These are phyloP conservation scores for Chalaropsis ovoidea DNA, from an alignment of 2,329 filamentous ascomycete genomes.

Conservation along the genomic window DNA sequence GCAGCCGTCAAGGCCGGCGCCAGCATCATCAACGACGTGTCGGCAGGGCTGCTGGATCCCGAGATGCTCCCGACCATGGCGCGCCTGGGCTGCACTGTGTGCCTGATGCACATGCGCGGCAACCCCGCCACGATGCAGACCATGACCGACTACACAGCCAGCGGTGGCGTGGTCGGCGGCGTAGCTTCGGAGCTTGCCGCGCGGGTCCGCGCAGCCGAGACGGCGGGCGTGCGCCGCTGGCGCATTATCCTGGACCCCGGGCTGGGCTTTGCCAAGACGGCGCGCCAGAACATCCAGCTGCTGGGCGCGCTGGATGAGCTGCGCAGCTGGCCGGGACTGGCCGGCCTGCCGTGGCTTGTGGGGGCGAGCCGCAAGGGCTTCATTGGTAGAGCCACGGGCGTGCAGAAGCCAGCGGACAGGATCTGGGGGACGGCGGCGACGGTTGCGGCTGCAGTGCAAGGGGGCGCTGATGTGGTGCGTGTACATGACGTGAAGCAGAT, in stretches of 20 bases:
- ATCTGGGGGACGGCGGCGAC: slow-evolving; percentile 81
- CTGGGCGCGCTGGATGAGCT: slow-evolving; percentile 58
- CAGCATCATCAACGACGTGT: slow-evolving; percentile 91
- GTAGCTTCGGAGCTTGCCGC: slow-evolving; percentile 57
- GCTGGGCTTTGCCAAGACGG: slow-evolving; percentile 83
- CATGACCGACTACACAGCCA: slow-evolving; percentile 57
- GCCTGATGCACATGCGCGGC: slow-evolving; percentile 89
- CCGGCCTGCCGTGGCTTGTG: slow-evolving; percentile 74
- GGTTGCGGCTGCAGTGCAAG: slow-evolving; percentile 72
- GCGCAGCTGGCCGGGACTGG: slow-evolving; percentile 52
- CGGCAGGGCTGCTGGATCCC: slow-evolving; percentile 66
- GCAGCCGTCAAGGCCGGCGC: slow-evolving; percentile 68
- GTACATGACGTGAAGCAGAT: slow-evolving; percentile 89
- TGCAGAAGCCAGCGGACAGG: slow-evolving; percentile 57
- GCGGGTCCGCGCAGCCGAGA: slow-evolving; percentile 64
- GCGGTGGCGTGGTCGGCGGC: slow-evolving; percentile 53
- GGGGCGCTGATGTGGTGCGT: slow-evolving; percentile 81
- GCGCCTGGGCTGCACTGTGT: slow-evolving; percentile 64
- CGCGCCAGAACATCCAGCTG: slow-evolving; percentile 70
- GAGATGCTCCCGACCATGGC: slow-evolving; percentile 77
- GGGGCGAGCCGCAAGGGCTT: slow-evolving; percentile 86
- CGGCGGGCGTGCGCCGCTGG: slow-evolving; percentile 79
- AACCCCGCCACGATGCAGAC: slow-evolving; percentile 70
- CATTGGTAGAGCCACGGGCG: slow-evolving; percentile 71
- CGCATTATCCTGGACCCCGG: slow-evolving; percentile 91